Percentiles rank a stretch among this genome's conserved stretches.
phyloP scores from a whole-genome alignment of 2,329 filamentous ascomycete genomes.

The Fusarium sp. region DNA sequence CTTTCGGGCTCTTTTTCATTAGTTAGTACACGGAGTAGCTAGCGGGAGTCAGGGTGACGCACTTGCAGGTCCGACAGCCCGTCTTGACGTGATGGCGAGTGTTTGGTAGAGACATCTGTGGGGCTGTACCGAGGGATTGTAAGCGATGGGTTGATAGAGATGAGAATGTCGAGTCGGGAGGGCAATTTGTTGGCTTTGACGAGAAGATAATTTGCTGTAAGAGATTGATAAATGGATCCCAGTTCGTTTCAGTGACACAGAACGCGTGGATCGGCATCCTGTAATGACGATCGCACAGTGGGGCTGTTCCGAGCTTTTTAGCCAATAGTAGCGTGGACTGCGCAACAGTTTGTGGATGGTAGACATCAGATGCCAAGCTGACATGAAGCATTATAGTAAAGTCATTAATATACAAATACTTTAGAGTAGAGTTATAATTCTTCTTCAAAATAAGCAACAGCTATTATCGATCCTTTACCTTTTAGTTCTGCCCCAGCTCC shows the following conservation, averaged over 20 bases:
- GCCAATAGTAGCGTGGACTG: not conserved
- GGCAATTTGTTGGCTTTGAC: not conserved
- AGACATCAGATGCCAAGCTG: too few species aligned
- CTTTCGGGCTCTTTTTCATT: not conserved
- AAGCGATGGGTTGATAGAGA: too few species aligned
- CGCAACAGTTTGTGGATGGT: too few species aligned
- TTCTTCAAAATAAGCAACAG: too few species aligned
- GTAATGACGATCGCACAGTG: not conserved
- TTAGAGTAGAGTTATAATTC: too few species aligned
- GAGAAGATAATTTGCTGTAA: not conserved
- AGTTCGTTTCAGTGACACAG: not conserved
- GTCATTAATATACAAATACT: too few species aligned
- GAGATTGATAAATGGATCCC: not conserved
- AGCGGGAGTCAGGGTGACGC: not conserved
- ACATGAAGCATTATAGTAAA: too few species aligned
- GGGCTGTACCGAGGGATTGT: not conserved
- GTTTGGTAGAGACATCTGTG: not conserved
- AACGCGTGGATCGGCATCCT: not conserved
- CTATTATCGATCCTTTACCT: too few species aligned
- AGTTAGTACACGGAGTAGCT: not conserved
- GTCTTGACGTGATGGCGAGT: not conserved
- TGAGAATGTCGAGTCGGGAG: too few species aligned
- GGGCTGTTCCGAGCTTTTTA: not conserved
- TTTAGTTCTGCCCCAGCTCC: too few species aligned
- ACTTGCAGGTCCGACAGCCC: conserved; percentile 9